phyloP scores from a whole-genome alignment of 75 land plant species.

The Selaginella moellendorffii region DNA sequence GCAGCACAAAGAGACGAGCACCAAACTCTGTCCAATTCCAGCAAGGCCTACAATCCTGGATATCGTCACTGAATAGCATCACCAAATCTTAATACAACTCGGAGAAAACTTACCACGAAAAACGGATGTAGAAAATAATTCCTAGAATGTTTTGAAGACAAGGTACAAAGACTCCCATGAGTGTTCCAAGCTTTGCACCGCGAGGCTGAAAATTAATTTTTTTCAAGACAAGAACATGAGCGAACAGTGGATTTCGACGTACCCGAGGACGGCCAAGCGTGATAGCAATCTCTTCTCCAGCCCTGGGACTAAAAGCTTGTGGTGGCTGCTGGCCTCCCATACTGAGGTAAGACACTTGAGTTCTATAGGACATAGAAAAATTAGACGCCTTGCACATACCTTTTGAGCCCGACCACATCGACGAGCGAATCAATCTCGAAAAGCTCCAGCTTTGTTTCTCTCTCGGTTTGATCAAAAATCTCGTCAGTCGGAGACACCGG shows the following conservation, averaged over 20 bases:
- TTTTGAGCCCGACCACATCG: slow-evolving; percentile 75
- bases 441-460: slow-evolving; percentile 77
- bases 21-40: slow-evolving; percentile 70
- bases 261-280: slow-evolving; percentile 69
- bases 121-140: slow-evolving; percentile 92
- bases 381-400: too few relatives aligned
- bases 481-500: too few relatives aligned
- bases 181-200: slow-evolving; percentile 66
- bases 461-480: slow-evolving; percentile 36
- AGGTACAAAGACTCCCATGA: slow-evolving; percentile 96
- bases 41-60: slow-evolving; percentile 98
- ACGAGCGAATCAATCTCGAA: slow-evolving; percentile 95
- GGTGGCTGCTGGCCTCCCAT: slow-evolving; percentile 81
- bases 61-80: background rate
- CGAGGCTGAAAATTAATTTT: slow-evolving; percentile 26
- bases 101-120: slow-evolving; percentile 57
- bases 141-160: slow-evolving; percentile 97
- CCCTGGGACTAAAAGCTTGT: slow-evolving; percentile 53
- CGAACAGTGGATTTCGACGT: too few relatives aligned
- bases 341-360: too few relatives aligned
- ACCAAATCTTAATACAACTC: background rate
- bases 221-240: too few relatives aligned
- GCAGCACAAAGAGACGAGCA: slow-evolving; percentile 74
- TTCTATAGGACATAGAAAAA: too few relatives aligned
- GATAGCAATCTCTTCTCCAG: slow-evolving; percentile 70